Base-by-base conservation (phyloP, 208 protist species). In the Crithidia mellificae region DNA sequence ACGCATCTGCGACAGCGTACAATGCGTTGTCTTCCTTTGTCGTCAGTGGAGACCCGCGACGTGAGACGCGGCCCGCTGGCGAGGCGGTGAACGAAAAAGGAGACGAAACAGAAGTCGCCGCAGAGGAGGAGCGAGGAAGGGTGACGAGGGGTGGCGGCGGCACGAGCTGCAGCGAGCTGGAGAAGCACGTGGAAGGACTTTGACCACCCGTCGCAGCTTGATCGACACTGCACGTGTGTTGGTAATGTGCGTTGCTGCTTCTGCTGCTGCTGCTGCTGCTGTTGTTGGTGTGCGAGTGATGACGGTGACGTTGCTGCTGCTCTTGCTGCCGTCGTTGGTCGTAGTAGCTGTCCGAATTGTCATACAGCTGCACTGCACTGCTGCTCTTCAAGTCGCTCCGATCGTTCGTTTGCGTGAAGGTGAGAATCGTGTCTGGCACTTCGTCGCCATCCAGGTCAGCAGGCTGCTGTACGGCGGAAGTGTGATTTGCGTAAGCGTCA, bases 101-200 rank as follows among this genome's bases (percentile, higher is more conserved):
- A 0, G 57, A 63, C 22, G 29, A 52, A 14, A n/a, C 25, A 2
- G 46, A 55, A 3, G 46, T 50, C 4, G 59, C 32, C 7, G 22
- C 22, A 0, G 47, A 32, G 46, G 46, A 30, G 29, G 46, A 53
- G 12, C 47, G 59, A 6, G 59, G 20, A 0, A 66, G 51, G 20
- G 25, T 11, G 15, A 47, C 51, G n/a, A 74, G 27, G 24, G 59
- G 59, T 19, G 58, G 68, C 1, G 59, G 68, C 14, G 68, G 59
- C 12, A 24, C 58, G 36, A 67, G 52, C 46, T 54, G 68, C 51
- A 74, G 41, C 46, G 58, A 14, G 6, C 58, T 36, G 0, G 51
- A 1, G 19, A 51, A 27, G 7, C 46, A 17, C 3, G 20, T 51
- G 15, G 58, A n/a, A 2, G 4, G 11, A 11, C 51, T 55, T 5